Percentiles rank a stretch among this genome's conserved stretches.
These are phyloP conservation scores for Cladosporium sp. DNA, from an alignment of 2,329 filamentous ascomycete genomes.

Conservation along the genomic window DNA sequence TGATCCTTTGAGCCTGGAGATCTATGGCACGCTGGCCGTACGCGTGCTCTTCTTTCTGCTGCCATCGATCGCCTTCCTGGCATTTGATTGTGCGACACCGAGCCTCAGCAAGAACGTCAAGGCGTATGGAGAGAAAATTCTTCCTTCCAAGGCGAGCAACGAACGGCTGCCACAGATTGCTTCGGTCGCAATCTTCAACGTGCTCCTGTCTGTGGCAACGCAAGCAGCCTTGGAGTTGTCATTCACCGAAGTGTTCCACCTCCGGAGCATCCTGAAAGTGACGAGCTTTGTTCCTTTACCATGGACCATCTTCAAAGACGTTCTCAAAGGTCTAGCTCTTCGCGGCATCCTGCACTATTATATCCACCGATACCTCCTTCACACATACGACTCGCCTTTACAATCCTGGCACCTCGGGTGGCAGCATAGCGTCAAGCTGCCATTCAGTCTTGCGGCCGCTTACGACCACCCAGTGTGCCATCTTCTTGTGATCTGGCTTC, in stretches of 20 bases:
- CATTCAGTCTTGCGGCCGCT: slow-evolving; percentile 60
- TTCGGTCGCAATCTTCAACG: slow-evolving; percentile 53
- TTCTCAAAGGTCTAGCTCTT: slow-evolving; percentile 50
- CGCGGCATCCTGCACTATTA: slow-evolving; percentile 67
- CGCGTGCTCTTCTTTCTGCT: slow-evolving; percentile 67
- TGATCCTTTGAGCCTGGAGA: slow-evolving; percentile 68
- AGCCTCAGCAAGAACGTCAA: slow-evolving; percentile 67
- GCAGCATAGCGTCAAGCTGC: slow-evolving; percentile 56
- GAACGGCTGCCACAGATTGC: slow-evolving; percentile 47
- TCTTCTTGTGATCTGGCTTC: slow-evolving; percentile 60
- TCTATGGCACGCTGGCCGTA: slow-evolving; percentile 65
- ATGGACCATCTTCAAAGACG: slow-evolving; percentile 55
- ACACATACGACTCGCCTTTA: slow-evolving; percentile 40
- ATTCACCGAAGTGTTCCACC: slow-evolving; percentile 49
- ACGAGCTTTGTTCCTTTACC: slow-evolving; percentile 59
- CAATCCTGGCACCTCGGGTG: slow-evolving; percentile 46
- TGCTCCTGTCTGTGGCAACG: slow-evolving; percentile 49
- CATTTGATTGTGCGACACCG: slow-evolving; percentile 68
- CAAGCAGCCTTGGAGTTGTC: slow-evolving; percentile 55
- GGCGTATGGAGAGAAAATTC: slow-evolving; percentile 52
- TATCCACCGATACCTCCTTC: slow-evolving; percentile 68
- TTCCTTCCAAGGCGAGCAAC: slow-evolving; percentile 42
- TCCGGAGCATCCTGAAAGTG: slow-evolving; percentile 55
- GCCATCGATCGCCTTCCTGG: slow-evolving; percentile 67
- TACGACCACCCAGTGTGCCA: slow-evolving; percentile 66